Base-by-base conservation (phyloP, 2,329 filamentous ascomycete species). In the Zymoseptoria crescenta region DNA sequence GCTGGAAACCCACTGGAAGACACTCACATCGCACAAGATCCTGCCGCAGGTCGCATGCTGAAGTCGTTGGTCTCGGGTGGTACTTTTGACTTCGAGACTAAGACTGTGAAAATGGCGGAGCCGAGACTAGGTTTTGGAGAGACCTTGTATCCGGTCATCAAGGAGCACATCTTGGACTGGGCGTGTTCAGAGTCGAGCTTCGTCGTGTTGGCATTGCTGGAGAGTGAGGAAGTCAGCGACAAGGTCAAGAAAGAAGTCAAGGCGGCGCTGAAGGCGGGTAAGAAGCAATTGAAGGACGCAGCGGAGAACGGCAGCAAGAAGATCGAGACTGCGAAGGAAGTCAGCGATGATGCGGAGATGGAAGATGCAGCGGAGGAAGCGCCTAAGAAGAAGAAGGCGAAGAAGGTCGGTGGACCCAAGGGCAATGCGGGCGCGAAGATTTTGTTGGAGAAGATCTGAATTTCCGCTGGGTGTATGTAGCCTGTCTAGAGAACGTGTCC, bases 21-120 rank as follows among this genome's bases (percentile, higher is more conserved):
- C 56, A 74, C 72, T 27, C 87, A 91, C 70, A 79, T 88, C 57
- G 82, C 85, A 27, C 78, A 82, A 67, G 81, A 82, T 45, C 71
- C 84, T 0, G 81, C 80, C 66, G 88, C 85, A 49, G 91, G 89
- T 16, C 87, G 91, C 60, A 88, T 96, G 86, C 82, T 97, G 68
- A 96, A 96, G 78, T 88, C 88, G 0, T 82, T 99, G 7, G 91
- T 96, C 24, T 87, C 91, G 57, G 94, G 94, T 49, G 94, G 95
- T 27, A 86, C 85, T 59, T 99, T 89, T 71, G 91, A 97, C 74
- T 84, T 84, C 61, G 81, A 81, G 50, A 81, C 84, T 1, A 91
- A 91, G 74, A 84, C 70, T 55, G 74, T 94, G 51, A 82, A 88
- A 68, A 83, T 85, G 21, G 81, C 88, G 1, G 85, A 91, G 54